Percentiles rank a stretch among this genome's conserved stretches.
phyloP scores from a whole-genome alignment of 768 basidiomycete species.

The Asterophora lycoperdoides region DNA sequence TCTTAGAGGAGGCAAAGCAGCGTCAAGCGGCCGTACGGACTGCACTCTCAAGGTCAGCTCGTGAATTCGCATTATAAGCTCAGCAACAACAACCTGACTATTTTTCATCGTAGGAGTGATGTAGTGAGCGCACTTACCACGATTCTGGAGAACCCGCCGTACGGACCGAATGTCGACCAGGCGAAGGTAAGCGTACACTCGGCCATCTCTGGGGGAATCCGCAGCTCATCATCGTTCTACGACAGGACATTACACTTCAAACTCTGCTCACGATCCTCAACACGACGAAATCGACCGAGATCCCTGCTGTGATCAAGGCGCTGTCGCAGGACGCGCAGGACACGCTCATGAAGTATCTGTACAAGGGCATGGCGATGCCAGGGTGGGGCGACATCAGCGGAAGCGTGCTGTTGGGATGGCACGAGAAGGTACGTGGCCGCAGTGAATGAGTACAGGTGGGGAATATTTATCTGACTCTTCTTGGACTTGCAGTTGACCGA shows the following conservation, averaged over 20 bases:
- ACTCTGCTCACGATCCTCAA: conserved; percentile 86
- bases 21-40: conserved; percentile 60
- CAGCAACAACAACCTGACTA: too few species aligned
- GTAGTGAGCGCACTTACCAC: conserved; percentile 64
- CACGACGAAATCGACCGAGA: conserved; percentile 88
- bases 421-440: conserved; percentile 72
- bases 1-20: conserved; percentile 72
- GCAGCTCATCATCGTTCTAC: neutral
- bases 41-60: conserved; percentile 67
- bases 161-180: conserved; percentile 80
- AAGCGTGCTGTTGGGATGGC: conserved; percentile 78
- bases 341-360: conserved; percentile 95
- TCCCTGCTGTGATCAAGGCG: conserved; percentile 66
- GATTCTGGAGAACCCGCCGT: conserved; percentile 80
- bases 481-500: conserved; percentile 69
- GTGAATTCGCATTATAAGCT: neutral
- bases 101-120: conserved; percentile 55
- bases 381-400: conserved; percentile 59
- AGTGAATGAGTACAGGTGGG: conserved; percentile 20
- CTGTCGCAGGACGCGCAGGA: conserved; percentile 78
- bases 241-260: conserved; percentile 72
- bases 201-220: neutral
- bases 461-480: neutral
- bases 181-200: conserved; percentile 65
- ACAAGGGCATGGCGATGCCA: conserved; percentile 88